Evolutionary conservation across 164 flowering plant species (phyloP), one percentile per base, ranked within the genome.

Genomic region (Echeveria elegans): DNA sequence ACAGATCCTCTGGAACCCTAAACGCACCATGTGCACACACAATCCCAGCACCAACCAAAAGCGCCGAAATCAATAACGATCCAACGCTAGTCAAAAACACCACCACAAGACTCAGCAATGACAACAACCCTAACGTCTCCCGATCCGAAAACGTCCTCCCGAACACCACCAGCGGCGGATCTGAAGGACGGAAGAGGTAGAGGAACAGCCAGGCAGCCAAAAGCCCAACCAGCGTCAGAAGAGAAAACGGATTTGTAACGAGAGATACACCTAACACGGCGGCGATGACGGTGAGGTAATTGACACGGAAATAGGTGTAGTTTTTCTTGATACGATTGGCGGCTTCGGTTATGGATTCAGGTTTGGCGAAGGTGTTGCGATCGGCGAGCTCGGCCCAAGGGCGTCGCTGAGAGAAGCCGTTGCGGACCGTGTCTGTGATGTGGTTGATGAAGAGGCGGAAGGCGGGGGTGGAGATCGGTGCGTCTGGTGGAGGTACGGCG

Each of bases 331-430:
- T 73, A 67, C 85, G 82, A 12, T 77, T 58, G 43, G 79, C 74
- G 63, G 85, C 87, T 29, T 81, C 81, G 66, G 87, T 36, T 58
- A 83, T 56, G 63, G 81, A 72, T 1, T 69, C 80, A 1, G 89
- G 89, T 6, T 82, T 76, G 37, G 87, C 63, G 70, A 83, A 64
- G 63, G 89, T 66, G 58, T 67, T 65, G 16, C 78, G 74, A 58
- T 84, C 88, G 37, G 79, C 38, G 69, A 84, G 84, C 56, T 84
- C 88, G 24, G 28, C 26, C 88, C 88, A 82, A 4, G 86, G 86
- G 24, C 86, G 86, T 50, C 85, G 82, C 31, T 77, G 78, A 8
- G 86, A 65, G 76, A 80, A 69, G 16, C 77, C 77, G 26, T 68
- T 66, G 43, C 82, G 83, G 82, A 79, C 50, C 6, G 83, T 69